These are phyloP conservation scores for Pycnococcus provasolii DNA, from an alignment of 139 green algal genomes.

Conservation along the genomic window DNA sequence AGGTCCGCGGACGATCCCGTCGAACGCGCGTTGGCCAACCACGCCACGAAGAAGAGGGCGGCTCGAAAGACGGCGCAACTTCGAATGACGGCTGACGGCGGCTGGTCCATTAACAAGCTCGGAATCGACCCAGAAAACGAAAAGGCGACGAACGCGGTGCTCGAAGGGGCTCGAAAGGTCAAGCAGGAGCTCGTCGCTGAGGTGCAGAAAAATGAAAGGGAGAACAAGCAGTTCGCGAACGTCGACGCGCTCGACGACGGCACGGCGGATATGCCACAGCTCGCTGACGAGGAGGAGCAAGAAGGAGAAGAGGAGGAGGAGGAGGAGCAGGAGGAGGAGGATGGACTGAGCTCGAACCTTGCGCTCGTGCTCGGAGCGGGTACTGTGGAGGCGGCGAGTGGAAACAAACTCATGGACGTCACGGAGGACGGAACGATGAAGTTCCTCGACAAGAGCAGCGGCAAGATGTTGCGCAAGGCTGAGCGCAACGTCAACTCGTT, in stretches of 20 bases:
- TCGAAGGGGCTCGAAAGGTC: neutral
- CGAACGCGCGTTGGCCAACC: too few species aligned
- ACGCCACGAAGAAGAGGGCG: too few species aligned
- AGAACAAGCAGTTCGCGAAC: neutral
- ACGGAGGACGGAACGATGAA: too few species aligned
- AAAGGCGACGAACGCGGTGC: neutral
- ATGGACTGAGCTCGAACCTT: neutral
- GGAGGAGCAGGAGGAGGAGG: conserved; percentile 15
- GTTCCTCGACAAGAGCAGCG: too few species aligned
- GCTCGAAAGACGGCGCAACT: too few species aligned
- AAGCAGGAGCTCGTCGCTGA: neutral
- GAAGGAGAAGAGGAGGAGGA: conserved; percentile 13
- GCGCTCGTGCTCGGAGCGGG: neutral
- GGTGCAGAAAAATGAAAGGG: neutral
- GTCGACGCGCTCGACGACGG: neutral
- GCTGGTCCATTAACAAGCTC: neutral
- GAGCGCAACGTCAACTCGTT: too few species aligned
- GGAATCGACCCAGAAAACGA: too few species aligned
- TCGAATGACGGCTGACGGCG: neutral
- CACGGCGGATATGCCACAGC: neutral
- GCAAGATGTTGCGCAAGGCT: too few species aligned
- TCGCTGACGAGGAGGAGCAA: conserved; percentile 2
- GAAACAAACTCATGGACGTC: too few species aligned
- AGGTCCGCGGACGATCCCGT: too few species aligned
- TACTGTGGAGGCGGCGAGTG: too few species aligned